Evolutionary conservation across 345 rosid genomes (phyloP).

Genomic region (Geranium brycei): DNA sequence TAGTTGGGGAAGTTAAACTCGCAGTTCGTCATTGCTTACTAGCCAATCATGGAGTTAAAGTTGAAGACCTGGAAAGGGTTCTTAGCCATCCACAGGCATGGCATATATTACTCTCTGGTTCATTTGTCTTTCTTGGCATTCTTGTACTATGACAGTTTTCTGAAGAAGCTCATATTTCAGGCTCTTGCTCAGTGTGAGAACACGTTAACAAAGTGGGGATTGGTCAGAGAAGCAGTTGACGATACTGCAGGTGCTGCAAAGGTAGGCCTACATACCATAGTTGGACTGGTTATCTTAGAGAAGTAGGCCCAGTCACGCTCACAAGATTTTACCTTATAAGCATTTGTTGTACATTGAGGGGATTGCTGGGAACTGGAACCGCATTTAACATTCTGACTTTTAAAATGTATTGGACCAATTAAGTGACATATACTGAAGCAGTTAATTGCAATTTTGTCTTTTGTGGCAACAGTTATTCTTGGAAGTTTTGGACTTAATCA

Average conservation of each 20-base stretch:
- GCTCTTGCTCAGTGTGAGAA: slow-evolving; percentile 95
- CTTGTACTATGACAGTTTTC: background rate
- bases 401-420: background rate
- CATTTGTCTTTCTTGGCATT: background rate
- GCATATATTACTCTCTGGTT: slow-evolving; percentile 1
- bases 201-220: slow-evolving; percentile 66
- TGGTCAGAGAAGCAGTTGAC: slow-evolving; percentile 82
- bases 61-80: slow-evolving; percentile 72
- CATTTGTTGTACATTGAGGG: too few species aligned
- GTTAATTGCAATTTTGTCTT: background rate
- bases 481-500: background rate
- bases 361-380: background rate
- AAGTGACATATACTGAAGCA: too few species aligned
- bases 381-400: background rate
- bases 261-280: slow-evolving; percentile 27
- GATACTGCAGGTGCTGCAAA: slow-evolving; percentile 99
- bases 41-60: slow-evolving; percentile 72
- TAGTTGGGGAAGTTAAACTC: slow-evolving; percentile 91
- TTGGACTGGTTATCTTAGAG: background rate
- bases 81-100: slow-evolving; percentile 96
- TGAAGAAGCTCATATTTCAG: slow-evolving; percentile 21
- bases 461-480: background rate
- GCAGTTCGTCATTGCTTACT: slow-evolving; percentile 86
- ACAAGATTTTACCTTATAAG: slow-evolving; percentile 1
- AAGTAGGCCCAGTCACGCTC: background rate